Evolutionary conservation across 257 asterid species (phyloP).

Genomic region (Handroanthus guayacan): DNA sequence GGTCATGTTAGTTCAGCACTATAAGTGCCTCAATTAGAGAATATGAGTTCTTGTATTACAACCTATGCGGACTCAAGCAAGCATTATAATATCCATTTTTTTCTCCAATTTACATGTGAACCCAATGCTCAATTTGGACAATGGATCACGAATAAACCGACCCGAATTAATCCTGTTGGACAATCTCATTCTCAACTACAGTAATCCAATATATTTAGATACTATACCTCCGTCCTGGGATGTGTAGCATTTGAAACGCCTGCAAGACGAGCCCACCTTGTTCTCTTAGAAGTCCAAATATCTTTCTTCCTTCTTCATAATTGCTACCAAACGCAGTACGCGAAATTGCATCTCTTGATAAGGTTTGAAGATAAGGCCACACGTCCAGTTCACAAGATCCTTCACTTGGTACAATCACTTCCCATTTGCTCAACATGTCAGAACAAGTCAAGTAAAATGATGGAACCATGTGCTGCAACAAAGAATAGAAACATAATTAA

Average conservation of each 20-base stretch:
- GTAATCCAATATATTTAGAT: background rate
- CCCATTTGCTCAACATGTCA: slow-evolving; percentile 58
- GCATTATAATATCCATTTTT: no score
- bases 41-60: no score
- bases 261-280: slow-evolving; percentile 22
- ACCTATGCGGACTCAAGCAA: no score
- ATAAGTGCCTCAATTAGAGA: no score
- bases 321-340: slow-evolving; percentile 57
- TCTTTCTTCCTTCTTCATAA: slow-evolving; percentile 49
- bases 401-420: slow-evolving; percentile 19
- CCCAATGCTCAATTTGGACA: no score
- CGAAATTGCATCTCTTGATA: slow-evolving; percentile 52
- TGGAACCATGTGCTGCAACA: slow-evolving; percentile 49
- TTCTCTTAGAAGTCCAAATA: slow-evolving; percentile 48
- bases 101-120: no score
- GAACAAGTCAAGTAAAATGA: slow-evolving; percentile 45
- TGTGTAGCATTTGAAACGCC: slow-evolving; percentile 12
- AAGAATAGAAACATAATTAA: background rate
- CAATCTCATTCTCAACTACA: no score
- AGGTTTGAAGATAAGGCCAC: slow-evolving; percentile 47
- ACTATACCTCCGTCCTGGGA: slow-evolving; percentile 47
- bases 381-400: slow-evolving; percentile 46
- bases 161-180: no score
- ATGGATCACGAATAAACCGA: no score
- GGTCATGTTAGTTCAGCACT: no score